Evolutionary conservation across 2,329 filamentous ascomycete genomes (phyloP).

Genomic region (Ceratocystis huliohia): DNA sequence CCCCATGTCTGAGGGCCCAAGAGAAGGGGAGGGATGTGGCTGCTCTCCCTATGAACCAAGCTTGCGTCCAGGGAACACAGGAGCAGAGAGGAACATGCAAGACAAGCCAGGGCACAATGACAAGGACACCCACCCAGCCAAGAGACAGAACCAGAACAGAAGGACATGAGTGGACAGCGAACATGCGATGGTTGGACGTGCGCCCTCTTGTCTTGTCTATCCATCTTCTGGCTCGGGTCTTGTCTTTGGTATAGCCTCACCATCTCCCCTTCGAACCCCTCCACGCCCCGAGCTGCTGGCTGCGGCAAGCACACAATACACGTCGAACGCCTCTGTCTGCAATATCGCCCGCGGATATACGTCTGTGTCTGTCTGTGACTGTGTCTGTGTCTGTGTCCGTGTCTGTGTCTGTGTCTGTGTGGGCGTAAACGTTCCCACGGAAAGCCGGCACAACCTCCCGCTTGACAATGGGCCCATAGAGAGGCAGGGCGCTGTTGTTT

Average conservation of each 20-base stretch:
- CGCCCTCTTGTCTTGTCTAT: too few relatives aligned
- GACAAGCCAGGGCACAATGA: neutral
- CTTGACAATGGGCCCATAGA: neutral
- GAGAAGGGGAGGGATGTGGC: neutral
- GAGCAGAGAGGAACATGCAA: neutral
- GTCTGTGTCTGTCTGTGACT: neutral
- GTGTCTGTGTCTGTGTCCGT: neutral
- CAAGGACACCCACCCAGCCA: too few relatives aligned
- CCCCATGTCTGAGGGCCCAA: too few relatives aligned
- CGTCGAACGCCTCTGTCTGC: too few relatives aligned
- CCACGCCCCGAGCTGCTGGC: neutral
- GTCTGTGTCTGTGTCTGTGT: neutral
- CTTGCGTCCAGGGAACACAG: neutral
- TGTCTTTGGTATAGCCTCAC: too few relatives aligned
- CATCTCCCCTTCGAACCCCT: too few relatives aligned
- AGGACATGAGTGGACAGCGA: too few relatives aligned
- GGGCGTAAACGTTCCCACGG: neutral
- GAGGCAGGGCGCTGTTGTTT: neutral
- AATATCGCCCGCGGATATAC: neutral
- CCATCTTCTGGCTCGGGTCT: too few relatives aligned
- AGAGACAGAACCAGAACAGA: too few relatives aligned
- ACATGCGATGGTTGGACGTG: too few relatives aligned
- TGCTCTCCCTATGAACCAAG: neutral
- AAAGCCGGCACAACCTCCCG: neutral
- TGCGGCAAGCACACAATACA: neutral